phyloP scores from a whole-genome alignment of 768 basidiomycete species.

The Lactifluus hygrophoroides region DNA sequence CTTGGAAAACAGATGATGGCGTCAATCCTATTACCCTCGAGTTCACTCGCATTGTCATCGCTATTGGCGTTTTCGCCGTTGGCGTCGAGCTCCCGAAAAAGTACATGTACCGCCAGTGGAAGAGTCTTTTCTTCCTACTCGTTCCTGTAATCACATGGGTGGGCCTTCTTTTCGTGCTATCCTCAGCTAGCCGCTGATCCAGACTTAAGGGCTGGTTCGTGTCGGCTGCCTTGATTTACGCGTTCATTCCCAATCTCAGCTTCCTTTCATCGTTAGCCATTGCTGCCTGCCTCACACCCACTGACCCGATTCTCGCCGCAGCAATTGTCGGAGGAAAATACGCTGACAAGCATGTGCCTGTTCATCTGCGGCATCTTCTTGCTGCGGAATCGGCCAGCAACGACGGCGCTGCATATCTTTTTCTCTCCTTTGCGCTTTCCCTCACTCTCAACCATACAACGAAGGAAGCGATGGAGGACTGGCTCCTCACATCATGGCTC shows the following conservation, averaged over 20 bases:
- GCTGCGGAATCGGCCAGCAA: slow-evolving; percentile 85
- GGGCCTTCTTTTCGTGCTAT: slow-evolving; percentile 24
- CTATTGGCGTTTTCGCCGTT: slow-evolving; percentile 95
- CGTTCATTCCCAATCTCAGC: slow-evolving; percentile 78
- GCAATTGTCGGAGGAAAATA: slow-evolving; percentile 94
- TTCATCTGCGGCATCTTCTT: slow-evolving; percentile 60
- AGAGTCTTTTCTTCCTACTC: slow-evolving; percentile 75
- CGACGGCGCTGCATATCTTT: slow-evolving; percentile 95
- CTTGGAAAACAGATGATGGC: slow-evolving; percentile 50
- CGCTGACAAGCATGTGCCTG: slow-evolving; percentile 94
- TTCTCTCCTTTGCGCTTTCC: slow-evolving; percentile 85
- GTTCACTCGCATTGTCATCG: slow-evolving; percentile 84
- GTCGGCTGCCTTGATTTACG: slow-evolving; percentile 85
- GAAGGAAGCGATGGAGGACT: slow-evolving; percentile 65
- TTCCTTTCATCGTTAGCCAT: slow-evolving; percentile 87
- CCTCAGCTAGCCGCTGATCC: not conserved
- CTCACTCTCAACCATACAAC: slow-evolving; percentile 61
- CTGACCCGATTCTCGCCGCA: slow-evolving; percentile 89
- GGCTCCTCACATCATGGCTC: slow-evolving; percentile 83
- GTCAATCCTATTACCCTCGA: slow-evolving; percentile 83
- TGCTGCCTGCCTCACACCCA: slow-evolving; percentile 89
- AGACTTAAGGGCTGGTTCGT: slow-evolving; percentile 80
- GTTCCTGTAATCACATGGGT: slow-evolving; percentile 82
- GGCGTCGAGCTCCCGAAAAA: slow-evolving; percentile 96
- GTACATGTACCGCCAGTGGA: slow-evolving; percentile 92